phyloP scores from a whole-genome alignment of 2,329 filamentous ascomycete species.

The Alternaria gansuensis region DNA sequence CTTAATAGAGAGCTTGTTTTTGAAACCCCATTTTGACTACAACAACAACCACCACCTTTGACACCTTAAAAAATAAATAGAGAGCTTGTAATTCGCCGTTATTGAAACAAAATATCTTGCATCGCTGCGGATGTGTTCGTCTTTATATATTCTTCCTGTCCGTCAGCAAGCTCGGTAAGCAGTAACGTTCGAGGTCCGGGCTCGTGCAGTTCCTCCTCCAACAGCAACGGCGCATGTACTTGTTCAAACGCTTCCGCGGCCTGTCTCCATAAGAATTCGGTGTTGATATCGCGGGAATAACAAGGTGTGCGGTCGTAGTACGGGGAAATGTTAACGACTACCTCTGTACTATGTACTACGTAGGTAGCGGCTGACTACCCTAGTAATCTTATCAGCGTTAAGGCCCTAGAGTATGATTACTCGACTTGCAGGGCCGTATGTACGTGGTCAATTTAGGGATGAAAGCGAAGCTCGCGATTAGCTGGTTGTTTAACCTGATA shows the following conservation, averaged over 20 bases:
- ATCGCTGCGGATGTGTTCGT: not conserved
- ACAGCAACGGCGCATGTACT: not conserved
- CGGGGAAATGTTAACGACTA: slow-evolving; percentile 13
- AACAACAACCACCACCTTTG: no score
- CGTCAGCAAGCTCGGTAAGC: slow-evolving; percentile 8
- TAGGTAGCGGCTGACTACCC: no score
- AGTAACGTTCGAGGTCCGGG: not conserved
- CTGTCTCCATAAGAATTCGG: no score
- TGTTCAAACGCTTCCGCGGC: not conserved
- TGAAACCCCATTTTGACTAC: no score
- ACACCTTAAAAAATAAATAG: no score
- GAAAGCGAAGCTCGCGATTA: no score
- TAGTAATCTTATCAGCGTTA: no score
- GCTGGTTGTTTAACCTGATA: no score
- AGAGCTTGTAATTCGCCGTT: not conserved
- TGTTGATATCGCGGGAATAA: slow-evolving; percentile 13
- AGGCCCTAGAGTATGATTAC: no score
- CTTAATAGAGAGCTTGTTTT: not conserved
- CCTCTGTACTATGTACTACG: no score
- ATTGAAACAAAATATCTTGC: slow-evolving; percentile 6
- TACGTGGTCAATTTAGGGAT: no score
- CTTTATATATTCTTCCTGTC: not conserved
- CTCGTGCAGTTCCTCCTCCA: slow-evolving; percentile 14
- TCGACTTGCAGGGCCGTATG: no score
- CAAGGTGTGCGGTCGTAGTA: slow-evolving; percentile 4